Evolutionary conservation across 768 basidiomycete species (phyloP).

Genomic region (Russula abietina): DNA sequence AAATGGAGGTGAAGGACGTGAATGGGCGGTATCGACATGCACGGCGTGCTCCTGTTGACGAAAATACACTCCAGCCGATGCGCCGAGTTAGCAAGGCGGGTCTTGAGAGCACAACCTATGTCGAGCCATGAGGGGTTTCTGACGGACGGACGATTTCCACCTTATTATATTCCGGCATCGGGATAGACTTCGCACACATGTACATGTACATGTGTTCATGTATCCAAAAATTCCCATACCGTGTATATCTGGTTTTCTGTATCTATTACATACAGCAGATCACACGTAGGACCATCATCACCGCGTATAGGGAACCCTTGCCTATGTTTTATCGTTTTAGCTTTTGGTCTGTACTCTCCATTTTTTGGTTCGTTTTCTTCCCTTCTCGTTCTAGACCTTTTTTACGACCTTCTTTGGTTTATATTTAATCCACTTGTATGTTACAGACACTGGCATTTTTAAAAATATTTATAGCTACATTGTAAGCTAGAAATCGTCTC

Average conservation of each 20-base stretch:
- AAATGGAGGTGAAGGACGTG: constrained; percentile 84
- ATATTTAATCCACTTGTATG: too few relatives aligned
- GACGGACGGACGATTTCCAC: neutral
- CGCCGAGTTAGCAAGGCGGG: constrained; percentile 91
- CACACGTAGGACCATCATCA: neutral
- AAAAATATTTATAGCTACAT: too few relatives aligned
- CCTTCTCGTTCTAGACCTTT: too few relatives aligned
- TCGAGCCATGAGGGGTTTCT: neutral
- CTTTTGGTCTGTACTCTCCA: too few relatives aligned
- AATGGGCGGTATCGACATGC: constrained; percentile 84
- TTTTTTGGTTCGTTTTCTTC: too few relatives aligned
- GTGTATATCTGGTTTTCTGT: neutral
- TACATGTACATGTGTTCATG: neutral
- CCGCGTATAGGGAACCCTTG: constrained; percentile 4
- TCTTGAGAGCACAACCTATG: constrained; percentile 51
- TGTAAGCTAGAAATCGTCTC: too few relatives aligned
- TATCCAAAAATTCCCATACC: neutral
- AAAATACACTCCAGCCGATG: constrained; percentile 83
- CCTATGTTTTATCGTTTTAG: neutral
- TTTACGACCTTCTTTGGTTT: too few relatives aligned
- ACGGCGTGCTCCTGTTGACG: constrained; percentile 80
- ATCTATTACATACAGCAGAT: neutral
- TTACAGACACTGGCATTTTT: too few relatives aligned
- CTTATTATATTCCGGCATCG: too few relatives aligned
- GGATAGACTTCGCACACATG: neutral